Base-by-base conservation (phyloP, 1,284 basidiomycete species). In the Pseudomicrostroma phylloplanum region DNA sequence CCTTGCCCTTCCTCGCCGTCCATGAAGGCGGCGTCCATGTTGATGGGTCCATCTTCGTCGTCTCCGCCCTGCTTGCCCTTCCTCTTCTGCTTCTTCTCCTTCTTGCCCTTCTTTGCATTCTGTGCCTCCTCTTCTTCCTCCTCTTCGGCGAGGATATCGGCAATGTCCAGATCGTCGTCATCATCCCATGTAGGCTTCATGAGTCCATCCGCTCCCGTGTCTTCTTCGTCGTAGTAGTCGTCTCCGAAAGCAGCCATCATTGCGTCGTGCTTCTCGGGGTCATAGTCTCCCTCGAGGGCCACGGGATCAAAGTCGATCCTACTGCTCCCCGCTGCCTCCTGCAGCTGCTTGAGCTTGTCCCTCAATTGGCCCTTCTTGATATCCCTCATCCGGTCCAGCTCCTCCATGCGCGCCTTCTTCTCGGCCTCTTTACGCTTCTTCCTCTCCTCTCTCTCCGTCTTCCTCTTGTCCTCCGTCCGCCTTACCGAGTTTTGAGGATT, bases 171-270 rank as follows among this genome's bases (percentile, higher is more conserved):
- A 66, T 94, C 51, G 12, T 48, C 46, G n/a, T n/a, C 90, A 66
- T 92, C 89, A 39, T 90, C 88, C 92, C 92, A 96, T 0, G 81
- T 81, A 4, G 93, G 92, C 80, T 94, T 93, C 65, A 46, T 83
- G 81, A 60, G 86, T 4, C 57, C 60, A 11, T n/a, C 41, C 17
- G 17, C 4, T 53, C 57, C 46, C 11, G 55, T 66, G 11, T 69
- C 70, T 9, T 71, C 71, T 15, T 59, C 43, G 25, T 49, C 58
- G 56, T 79, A 78, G 59, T 77, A 79, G 1, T 58, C 59, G 23
- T 79, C 74, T 17, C 70, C 68, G 48, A 79, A 79, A 8, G 68
- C 72, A 26, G 49, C 57, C 77, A 79, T 79, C 48, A 69, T 59
- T 36, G 62, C 58, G 60, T 79, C 77, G 60, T 79, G 77, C 48